A percentile compares a stretch with the other conserved stretches of the same genome.
Conservation (phyloP, 2,329 filamentous ascomycete species). For the Cladosporium sp. region DNA sequence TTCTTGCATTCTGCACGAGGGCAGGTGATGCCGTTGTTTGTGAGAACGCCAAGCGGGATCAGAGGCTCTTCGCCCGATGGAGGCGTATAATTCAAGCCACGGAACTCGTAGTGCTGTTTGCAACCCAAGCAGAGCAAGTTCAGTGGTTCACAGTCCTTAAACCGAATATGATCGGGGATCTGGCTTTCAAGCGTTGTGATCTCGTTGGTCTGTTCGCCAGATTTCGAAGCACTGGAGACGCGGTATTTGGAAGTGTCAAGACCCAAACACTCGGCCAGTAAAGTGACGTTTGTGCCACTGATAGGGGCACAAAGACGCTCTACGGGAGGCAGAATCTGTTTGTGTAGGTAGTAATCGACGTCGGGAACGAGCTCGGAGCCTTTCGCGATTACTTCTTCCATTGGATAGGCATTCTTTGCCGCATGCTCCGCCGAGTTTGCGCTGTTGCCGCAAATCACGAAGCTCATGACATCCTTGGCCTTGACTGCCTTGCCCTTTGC, state of each 20-base stretch:
- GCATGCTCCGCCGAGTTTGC: slow-evolving; percentile 63
- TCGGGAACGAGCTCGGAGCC: slow-evolving; percentile 76
- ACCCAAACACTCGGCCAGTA: slow-evolving; percentile 88
- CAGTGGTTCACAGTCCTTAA: slow-evolving; percentile 73
- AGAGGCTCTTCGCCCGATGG: slow-evolving; percentile 25
- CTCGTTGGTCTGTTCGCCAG: slow-evolving; percentile 56
- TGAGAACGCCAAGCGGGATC: slow-evolving; percentile 54
- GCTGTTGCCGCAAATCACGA: slow-evolving; percentile 74
- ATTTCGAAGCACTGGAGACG: slow-evolving; percentile 56
- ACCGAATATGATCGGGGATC: slow-evolving; percentile 85
- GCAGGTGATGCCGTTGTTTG: slow-evolving; percentile 72
- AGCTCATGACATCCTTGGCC: slow-evolving; percentile 93
- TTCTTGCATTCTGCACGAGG: slow-evolving; percentile 58
- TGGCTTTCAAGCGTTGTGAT: slow-evolving; percentile 92
- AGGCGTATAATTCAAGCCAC: slow-evolving; percentile 59
- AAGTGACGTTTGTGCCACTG: slow-evolving; percentile 80
- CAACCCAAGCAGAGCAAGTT: slow-evolving; percentile 77
- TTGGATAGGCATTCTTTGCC: slow-evolving; percentile 83
- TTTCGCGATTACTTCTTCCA: slow-evolving; percentile 76
- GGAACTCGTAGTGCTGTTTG: slow-evolving; percentile 67
- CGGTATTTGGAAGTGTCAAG: slow-evolving; percentile 86
- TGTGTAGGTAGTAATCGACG: slow-evolving; percentile 96
- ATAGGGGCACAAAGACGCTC: slow-evolving; percentile 97
- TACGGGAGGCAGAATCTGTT: slow-evolving; percentile 96
- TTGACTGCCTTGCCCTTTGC: slow-evolving; percentile 82